A percentile compares a stretch with the other conserved stretches of the same genome.
These are phyloP conservation scores for Aspergillus puulaauensis DNA, from an alignment of 2,329 filamentous ascomycete species.

Conservation along the genomic window DNA sequence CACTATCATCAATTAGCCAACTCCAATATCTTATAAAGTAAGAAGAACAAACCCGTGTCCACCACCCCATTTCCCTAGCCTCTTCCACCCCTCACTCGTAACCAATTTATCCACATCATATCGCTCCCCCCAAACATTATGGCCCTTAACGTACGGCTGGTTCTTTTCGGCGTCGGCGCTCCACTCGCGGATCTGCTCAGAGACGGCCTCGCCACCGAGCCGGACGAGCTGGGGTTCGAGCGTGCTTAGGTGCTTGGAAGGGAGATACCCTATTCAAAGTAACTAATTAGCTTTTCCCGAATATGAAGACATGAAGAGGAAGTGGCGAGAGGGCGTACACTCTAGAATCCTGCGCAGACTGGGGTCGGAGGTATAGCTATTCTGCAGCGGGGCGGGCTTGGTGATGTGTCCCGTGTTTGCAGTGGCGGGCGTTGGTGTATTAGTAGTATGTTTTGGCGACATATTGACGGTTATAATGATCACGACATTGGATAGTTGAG, in stretches of 20 bases:
- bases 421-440: constrained; percentile 25
- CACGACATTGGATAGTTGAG: background rate
- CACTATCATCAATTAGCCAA: constrained; percentile 9
- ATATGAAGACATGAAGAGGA: background rate
- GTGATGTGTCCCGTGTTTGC: constrained; percentile 57
- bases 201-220: constrained; percentile 42
- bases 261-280: constrained; percentile 38
- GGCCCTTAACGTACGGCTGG: constrained; percentile 59
- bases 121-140: constrained; percentile 60
- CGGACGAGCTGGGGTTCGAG: constrained; percentile 52
- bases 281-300: background rate
- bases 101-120: constrained; percentile 58
- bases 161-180: constrained; percentile 64
- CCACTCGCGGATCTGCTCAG: constrained; percentile 29
- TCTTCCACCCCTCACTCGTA: constrained; percentile 65
- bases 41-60: constrained; percentile 23
- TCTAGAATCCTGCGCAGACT: constrained; percentile 54
- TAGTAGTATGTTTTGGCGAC: background rate
- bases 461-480: background rate
- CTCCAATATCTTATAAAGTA: background rate
- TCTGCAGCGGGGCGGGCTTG: constrained; percentile 50
- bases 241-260: constrained; percentile 22
- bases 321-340: constrained; percentile 37
- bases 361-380: constrained; percentile 58
- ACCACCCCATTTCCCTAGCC: constrained; percentile 35